phyloP scores from a whole-genome alignment of 208 protist species.

The Wallacemonas sp. region DNA sequence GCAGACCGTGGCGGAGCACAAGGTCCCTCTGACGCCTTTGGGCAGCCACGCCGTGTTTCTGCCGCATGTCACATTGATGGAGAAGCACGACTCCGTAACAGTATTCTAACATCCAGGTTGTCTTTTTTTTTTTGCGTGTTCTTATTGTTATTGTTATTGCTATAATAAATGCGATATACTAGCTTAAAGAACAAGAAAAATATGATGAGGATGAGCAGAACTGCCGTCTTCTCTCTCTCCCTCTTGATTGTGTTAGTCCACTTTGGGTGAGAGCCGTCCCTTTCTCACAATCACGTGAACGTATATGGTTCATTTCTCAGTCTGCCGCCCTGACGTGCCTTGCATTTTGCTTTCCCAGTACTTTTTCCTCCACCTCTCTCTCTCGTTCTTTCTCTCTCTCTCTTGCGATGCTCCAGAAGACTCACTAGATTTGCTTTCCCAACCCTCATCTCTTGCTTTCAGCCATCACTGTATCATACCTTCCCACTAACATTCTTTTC shows the following conservation, averaged over 20 bases:
- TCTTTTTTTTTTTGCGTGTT: conserved; percentile 15
- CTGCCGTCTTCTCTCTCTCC: no score
- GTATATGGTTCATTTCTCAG: no score
- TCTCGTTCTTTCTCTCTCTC: not conserved
- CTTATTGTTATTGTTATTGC: no score
- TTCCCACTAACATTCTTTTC: not conserved
- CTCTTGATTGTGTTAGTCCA: no score
- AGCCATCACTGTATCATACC: not conserved
- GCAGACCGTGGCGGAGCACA: not conserved
- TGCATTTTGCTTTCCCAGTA: not conserved
- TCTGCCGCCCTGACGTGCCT: not conserved
- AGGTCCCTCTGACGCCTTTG: not conserved
- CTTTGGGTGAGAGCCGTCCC: no score
- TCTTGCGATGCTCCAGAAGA: no score
- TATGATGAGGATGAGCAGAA: no score
- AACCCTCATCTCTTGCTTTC: not conserved
- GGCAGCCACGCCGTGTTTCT: conserved; percentile 30
- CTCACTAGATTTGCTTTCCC: no score
- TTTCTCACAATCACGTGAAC: no score
- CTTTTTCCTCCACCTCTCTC: not conserved
- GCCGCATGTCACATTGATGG: conserved; percentile 67
- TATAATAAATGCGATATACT: no score
- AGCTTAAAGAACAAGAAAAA: no score
- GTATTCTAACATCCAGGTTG: conserved; percentile 11
- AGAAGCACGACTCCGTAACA: conserved; percentile 42